These are phyloP conservation scores for Trichoderma sp. DNA, from an alignment of 2,329 filamentous ascomycete species.

Conservation along the genomic window DNA sequence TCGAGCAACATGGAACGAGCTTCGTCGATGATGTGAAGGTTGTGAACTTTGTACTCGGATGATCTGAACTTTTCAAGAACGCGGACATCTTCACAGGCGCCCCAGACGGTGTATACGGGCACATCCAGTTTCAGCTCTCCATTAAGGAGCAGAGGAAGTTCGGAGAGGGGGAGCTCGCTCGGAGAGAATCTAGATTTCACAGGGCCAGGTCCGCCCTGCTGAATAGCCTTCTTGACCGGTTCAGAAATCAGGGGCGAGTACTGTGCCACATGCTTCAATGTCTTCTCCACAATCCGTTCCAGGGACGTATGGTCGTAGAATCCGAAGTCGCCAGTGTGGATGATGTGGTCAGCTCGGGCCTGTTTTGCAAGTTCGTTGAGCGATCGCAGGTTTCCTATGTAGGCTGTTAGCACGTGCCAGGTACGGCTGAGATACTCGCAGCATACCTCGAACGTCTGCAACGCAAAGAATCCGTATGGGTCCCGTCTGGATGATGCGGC, in stretches of 20 bases:
- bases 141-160: slow-evolving; percentile 85
- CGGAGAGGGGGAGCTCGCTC: slow-evolving; percentile 85
- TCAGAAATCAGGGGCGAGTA: slow-evolving; percentile 95
- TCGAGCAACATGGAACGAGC: slow-evolving; percentile 94
- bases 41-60: slow-evolving; percentile 95
- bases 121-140: slow-evolving; percentile 91
- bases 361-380: slow-evolving; percentile 95
- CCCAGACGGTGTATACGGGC: slow-evolving; percentile 98
- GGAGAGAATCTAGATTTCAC: slow-evolving; percentile 85
- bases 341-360: slow-evolving; percentile 94
- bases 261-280: slow-evolving; percentile 96
- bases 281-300: slow-evolving; percentile 98
- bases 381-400: slow-evolving; percentile 87
- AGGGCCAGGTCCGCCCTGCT: slow-evolving; percentile 68
- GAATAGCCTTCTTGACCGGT: slow-evolving; percentile 68
- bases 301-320: slow-evolving; percentile 97
- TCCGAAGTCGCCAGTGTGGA: slow-evolving; percentile 98
- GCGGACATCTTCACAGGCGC: slow-evolving; percentile 96
- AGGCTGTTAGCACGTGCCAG: slow-evolving; percentile 9
- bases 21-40: slow-evolving; percentile 98
- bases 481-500: slow-evolving; percentile 66
- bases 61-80: slow-evolving; percentile 97
- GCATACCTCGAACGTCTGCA: slow-evolving; percentile 70
- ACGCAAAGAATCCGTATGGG: slow-evolving; percentile 71
- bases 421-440: slow-evolving; percentile 2